phyloP scores from a whole-genome alignment of 371 early-diverging fungal species.

The Mucor lusitanicus region DNA sequence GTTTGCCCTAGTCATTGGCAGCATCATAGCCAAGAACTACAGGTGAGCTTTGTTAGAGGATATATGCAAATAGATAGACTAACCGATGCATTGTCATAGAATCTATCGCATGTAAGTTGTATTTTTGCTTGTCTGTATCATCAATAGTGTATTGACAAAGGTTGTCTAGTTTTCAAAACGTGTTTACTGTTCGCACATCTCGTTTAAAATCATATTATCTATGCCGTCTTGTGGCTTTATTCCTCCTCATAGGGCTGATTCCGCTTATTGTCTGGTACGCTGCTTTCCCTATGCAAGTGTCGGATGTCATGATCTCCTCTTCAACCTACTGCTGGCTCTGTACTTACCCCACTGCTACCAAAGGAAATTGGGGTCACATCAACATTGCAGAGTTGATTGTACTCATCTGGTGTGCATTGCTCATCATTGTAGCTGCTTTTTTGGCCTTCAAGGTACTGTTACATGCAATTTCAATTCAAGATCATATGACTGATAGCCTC shows the following conservation, averaged over 20 bases:
- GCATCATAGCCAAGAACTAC: constrained; percentile 49
- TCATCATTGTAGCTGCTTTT: constrained; percentile 33
- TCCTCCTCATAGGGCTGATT: constrained; percentile 18
- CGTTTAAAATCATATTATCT: constrained; percentile 38
- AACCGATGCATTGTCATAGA: constrained; percentile 18
- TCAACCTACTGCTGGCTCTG: constrained; percentile 37
- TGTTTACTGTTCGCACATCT: constrained; percentile 41
- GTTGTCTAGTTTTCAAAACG: constrained; percentile 39
- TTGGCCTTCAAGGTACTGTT: constrained; percentile 43
- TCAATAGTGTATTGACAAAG: background rate
- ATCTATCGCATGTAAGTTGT: constrained; percentile 42
- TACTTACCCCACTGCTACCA: constrained; percentile 23
- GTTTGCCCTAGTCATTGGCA: constrained; percentile 37
- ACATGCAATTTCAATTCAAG: background rate
- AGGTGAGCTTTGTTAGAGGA: constrained; percentile 16
- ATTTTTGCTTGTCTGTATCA: background rate
- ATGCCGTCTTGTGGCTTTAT: constrained; percentile 28
- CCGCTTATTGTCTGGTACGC: constrained; percentile 37
- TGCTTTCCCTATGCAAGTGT: constrained; percentile 19
- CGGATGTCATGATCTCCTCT: constrained; percentile 4
- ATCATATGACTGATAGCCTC: background rate
- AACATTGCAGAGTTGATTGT: constrained; percentile 25
- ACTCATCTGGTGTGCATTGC: constrained; percentile 20
- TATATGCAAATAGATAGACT: background rate
- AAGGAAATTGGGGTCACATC: constrained; percentile 22